Conservation (phyloP, 2,329 filamentous ascomycete genomes). For the Clonostachys sp. region DNA sequence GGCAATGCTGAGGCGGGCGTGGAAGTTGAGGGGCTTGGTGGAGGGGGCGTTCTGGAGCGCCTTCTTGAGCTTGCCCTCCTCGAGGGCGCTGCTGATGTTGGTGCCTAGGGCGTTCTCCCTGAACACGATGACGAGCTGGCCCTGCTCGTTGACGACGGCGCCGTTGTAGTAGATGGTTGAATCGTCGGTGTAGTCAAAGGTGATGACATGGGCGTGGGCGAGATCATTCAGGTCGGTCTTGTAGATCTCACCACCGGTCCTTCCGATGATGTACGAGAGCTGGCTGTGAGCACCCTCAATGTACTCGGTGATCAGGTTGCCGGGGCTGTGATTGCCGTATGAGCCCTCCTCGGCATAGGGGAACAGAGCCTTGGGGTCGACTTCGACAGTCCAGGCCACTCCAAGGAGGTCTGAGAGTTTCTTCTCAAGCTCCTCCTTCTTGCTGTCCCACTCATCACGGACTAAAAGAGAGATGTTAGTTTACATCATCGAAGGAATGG, state of each 20-base stretch:
- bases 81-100: slow-evolving; percentile 36
- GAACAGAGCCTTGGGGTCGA: slow-evolving; percentile 39
- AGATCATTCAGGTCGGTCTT: slow-evolving; percentile 43
- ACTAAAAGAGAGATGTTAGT: no score
- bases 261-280: slow-evolving; percentile 21
- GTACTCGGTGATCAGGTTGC: no score
- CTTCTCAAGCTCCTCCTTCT: not conserved
- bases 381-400: slow-evolving; percentile 41
- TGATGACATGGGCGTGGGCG: slow-evolving; percentile 33
- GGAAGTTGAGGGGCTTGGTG: slow-evolving; percentile 23
- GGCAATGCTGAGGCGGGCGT: slow-evolving; percentile 32
- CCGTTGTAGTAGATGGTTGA: slow-evolving; percentile 38
- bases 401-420: slow-evolving; percentile 38
- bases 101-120: slow-evolving; percentile 31
- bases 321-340: no score
- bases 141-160: slow-evolving; percentile 30
- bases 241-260: slow-evolving; percentile 32
- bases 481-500: no score
- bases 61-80: slow-evolving; percentile 27
- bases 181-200: slow-evolving; percentile 38
- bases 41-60: slow-evolving; percentile 38
- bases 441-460: no score
- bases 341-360: slow-evolving; percentile 34
- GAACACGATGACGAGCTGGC: slow-evolving; percentile 43
- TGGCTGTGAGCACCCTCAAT: no score